A percentile compares a stretch with the other conserved stretches of the same genome.
phyloP scores from a whole-genome alignment of 768 basidiomycete species.

The Sistotremastrum suecicum region DNA sequence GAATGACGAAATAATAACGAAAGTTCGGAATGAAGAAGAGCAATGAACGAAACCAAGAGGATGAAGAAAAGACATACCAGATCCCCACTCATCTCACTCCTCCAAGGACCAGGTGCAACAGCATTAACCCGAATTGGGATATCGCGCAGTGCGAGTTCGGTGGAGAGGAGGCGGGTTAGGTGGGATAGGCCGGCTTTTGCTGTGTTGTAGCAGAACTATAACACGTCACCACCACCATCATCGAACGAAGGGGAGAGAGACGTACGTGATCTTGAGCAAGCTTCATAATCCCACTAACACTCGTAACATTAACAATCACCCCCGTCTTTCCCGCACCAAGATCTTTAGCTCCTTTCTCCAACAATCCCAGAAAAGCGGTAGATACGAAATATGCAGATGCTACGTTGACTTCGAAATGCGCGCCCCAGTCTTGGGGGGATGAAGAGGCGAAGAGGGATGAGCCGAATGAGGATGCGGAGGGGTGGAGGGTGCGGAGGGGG shows the following conservation, averaged over 20 bases:
- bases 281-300: constrained; percentile 59
- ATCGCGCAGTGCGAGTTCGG: constrained; percentile 57
- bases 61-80: constrained; percentile 46
- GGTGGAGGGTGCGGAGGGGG: constrained; percentile 26
- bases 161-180: constrained; percentile 62
- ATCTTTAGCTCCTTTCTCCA: constrained; percentile 58
- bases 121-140: constrained; percentile 58
- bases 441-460: constrained; percentile 59
- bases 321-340: constrained; percentile 37
- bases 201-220: constrained; percentile 70
- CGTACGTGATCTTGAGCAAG: constrained; percentile 67
- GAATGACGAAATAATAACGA: not conserved
- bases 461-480: constrained; percentile 30
- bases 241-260: constrained; percentile 1
- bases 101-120: constrained; percentile 63
- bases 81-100: constrained; percentile 63
- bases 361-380: constrained; percentile 59
- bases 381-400: constrained; percentile 70
- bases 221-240: not conserved
- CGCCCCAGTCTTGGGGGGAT: constrained; percentile 44
- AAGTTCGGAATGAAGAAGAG: not conserved
- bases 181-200: constrained; percentile 67
- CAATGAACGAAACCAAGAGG: not conserved
- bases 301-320: constrained; percentile 63
- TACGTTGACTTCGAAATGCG: constrained; percentile 52